Conservation (phyloP, 106 monocot species). For the Dendrobium chrysotoxum region DNA sequence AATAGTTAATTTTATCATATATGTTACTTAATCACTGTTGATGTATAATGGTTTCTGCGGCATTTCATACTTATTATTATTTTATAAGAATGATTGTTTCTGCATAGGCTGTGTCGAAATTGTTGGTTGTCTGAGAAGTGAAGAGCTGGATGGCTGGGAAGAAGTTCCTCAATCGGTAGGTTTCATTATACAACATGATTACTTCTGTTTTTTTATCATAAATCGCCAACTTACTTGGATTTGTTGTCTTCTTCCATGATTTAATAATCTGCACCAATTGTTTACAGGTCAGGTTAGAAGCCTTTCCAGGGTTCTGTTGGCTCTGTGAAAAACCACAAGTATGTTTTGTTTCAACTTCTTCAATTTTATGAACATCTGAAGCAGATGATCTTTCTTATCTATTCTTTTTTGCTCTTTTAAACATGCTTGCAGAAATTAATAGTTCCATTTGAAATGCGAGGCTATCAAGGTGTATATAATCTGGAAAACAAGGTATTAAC, state of each 20-base stretch:
- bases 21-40: background rate
- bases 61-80: background rate
- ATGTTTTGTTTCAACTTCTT: background rate
- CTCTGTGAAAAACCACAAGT: conserved; percentile 92
- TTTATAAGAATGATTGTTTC: background rate
- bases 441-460: conserved; percentile 90
- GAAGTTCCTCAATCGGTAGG: conserved; percentile 81
- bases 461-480: conserved; percentile 82
- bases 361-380: background rate
- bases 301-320: conserved; percentile 78
- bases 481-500: conserved; percentile 45
- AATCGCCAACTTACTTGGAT: background rate
- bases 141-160: conserved; percentile 75
- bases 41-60: background rate
- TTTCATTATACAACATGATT: background rate
- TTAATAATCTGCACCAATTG: background rate
- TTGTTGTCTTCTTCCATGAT: background rate
- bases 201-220: background rate
- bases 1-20: background rate
- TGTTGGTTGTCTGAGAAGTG: conserved; percentile 73
- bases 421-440: conserved; percentile 51
- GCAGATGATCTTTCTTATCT: background rate
- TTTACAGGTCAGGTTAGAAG: conserved; percentile 80
- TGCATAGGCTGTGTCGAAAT: conserved; percentile 80
- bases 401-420: background rate